Evolutionary conservation across 2,329 filamentous ascomycete species (phyloP).

Genomic region (Cercospora nicotianae): DNA sequence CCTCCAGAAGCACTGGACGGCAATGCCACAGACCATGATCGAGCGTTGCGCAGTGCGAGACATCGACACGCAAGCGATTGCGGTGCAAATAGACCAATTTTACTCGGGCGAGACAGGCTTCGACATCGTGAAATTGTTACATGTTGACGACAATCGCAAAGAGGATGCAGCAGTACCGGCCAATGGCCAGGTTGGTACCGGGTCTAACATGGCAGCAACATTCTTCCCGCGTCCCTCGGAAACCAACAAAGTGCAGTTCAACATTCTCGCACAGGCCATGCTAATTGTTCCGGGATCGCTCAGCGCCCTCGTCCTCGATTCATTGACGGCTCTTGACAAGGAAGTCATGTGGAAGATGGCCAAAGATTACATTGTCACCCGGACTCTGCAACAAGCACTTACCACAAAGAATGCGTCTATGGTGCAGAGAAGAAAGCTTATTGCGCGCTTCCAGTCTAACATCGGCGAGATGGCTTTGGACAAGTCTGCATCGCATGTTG

Average conservation of each 20-base stretch:
- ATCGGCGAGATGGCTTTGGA: slow-evolving; percentile 62
- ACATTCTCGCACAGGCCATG: slow-evolving; percentile 79
- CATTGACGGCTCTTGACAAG: slow-evolving; percentile 53
- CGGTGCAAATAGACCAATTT: slow-evolving; percentile 57
- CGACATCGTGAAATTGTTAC: slow-evolving; percentile 61
- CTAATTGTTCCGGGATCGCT: slow-evolving; percentile 70
- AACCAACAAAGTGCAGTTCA: slow-evolving; percentile 62
- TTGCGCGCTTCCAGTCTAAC: slow-evolving; percentile 62
- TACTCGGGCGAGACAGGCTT: slow-evolving; percentile 51
- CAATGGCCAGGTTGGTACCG: slow-evolving; percentile 17
- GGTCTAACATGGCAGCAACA: slow-evolving; percentile 6
- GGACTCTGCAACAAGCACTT: slow-evolving; percentile 65
- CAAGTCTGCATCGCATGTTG: slow-evolving; percentile 64
- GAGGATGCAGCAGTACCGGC: slow-evolving; percentile 5
- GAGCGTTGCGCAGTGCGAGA: slow-evolving; percentile 74
- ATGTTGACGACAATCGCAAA: slow-evolving; percentile 48
- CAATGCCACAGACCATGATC: slow-evolving; percentile 77
- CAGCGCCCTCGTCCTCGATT: slow-evolving; percentile 68
- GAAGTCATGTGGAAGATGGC: slow-evolving; percentile 60
- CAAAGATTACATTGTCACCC: slow-evolving; percentile 58
- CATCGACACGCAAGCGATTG: slow-evolving; percentile 58
- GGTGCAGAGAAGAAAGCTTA: slow-evolving; percentile 63
- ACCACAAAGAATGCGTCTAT: slow-evolving; percentile 54
- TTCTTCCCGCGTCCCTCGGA: slow-evolving; percentile 29
- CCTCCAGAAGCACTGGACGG: slow-evolving; percentile 72